Base-by-base conservation (phyloP, 2,329 filamentous ascomycete species). In the Fusarium protoensiforme region DNA sequence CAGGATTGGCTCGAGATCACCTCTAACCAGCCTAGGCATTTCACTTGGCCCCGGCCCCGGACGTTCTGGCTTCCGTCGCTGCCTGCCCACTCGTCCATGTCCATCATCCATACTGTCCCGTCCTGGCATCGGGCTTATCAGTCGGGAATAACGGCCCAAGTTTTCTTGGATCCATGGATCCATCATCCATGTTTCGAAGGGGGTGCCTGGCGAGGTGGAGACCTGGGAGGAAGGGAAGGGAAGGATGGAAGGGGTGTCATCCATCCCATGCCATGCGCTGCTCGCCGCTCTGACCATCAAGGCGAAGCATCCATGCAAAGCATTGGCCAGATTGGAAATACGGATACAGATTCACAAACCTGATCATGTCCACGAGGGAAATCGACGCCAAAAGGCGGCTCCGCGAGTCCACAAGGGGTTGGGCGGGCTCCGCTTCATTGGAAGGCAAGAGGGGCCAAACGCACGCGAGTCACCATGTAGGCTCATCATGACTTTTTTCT, bases 111-210 rank as follows among this genome's bases (percentile, higher is more conserved):
- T 43, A 48, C 43, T 35, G 24, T 56, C 29, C 29, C 29, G n/a
- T 53, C 60, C 22, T 54, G 31, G 60, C 46, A 53, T 54, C 39
- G 29, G 71, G 68, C 39, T 65, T 62, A 56, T 57, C 29, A 22
- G 11, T 22, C 71, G 71, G 71, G 54, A 73, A 73, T 73, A 73
- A 68, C 38, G 64, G 64, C 41, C 58, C 43, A 48, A 64, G 59
- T 61, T 51, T 36, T 61, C 36, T 36, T 66, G 61, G 10, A 13
- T 51, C 46, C 27, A n/a, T 31, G 46, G 46, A 27, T 51, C 16
- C 24, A 18, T 27, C 24, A 29, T 51, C 46, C 46, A 43, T 73
- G 71, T 73, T 73, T 73, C 67, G 43, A 73, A 53, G 57, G 36
- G 36, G 16, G 66, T 64, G 63, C 56, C 64, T 61, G 68, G 36